These are phyloP conservation scores for Solanum paucissectum DNA, from an alignment of 257 asterid genomes.

Conservation along the genomic window DNA sequence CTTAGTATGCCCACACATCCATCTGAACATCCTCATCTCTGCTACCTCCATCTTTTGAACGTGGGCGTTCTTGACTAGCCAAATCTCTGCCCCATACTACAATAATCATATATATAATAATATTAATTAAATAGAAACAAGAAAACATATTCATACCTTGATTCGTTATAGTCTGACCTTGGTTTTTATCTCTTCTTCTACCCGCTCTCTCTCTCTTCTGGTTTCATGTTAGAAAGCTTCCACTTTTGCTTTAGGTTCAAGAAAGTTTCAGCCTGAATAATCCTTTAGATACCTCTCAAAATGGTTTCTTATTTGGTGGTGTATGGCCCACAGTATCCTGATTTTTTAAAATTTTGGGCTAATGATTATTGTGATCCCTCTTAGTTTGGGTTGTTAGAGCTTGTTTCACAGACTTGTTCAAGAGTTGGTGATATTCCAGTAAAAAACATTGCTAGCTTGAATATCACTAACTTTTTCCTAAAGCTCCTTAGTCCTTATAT, in stretches of 20 bases:
- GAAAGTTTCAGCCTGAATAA: not conserved
- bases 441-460: not conserved
- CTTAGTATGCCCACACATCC: not conserved
- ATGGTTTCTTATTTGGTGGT: not conserved
- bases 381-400: not conserved
- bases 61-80: not conserved
- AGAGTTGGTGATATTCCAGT: not conserved
- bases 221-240: not conserved
- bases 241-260: not conserved
- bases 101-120: not conserved
- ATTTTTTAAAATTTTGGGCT: not conserved
- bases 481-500: not conserved
- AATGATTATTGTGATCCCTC: not conserved
- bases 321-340: not conserved
- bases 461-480: not conserved
- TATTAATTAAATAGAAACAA: not conserved
- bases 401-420: not conserved
- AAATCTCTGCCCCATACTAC: not conserved
- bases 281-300: not conserved
- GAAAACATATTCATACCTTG: not conserved
- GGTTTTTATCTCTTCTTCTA: not conserved
- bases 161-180: not conserved
- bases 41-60: not conserved
- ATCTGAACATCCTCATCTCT: not conserved
- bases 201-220: not conserved